These are phyloP conservation scores for Trametes villosa DNA, from an alignment of 768 basidiomycete species.

Conservation along the genomic window DNA sequence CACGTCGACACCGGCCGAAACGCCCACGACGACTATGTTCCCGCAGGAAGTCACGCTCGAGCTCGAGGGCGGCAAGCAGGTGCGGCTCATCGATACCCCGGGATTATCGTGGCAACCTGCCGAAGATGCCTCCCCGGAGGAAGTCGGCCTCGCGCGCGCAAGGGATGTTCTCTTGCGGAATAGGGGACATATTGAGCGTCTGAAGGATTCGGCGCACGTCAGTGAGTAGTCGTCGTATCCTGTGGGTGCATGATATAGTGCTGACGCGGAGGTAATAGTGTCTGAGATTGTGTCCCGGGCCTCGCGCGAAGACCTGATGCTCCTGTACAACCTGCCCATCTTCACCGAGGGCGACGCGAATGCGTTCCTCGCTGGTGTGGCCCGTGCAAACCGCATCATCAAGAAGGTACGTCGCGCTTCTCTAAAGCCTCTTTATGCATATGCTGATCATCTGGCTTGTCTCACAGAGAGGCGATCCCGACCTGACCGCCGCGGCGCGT, in stretches of 20 bases:
- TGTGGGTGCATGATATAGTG: not conserved
- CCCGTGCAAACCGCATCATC: conserved; percentile 72
- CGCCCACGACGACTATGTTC: conserved; percentile 73
- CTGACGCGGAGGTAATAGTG: conserved; percentile 40
- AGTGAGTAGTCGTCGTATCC: conserved; percentile 48
- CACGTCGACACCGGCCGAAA: conserved; percentile 50
- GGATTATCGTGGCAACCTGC: conserved; percentile 68
- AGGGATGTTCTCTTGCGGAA: conserved; percentile 80
- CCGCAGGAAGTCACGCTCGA: conserved; percentile 64
- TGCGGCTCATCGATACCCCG: conserved; percentile 85
- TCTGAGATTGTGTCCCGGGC: conserved; percentile 69
- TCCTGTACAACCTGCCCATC: conserved; percentile 84
- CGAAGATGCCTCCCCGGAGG: conserved; percentile 43
- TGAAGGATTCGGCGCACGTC: conserved; percentile 78
- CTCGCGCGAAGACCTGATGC: conserved; percentile 82
- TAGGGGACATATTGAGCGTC: conserved; percentile 79
- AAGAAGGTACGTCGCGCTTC: conserved; percentile 63
- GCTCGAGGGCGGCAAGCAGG: conserved; percentile 48
- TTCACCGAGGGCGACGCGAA: conserved; percentile 68
- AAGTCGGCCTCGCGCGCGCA: conserved; percentile 45
- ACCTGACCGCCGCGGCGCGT: conserved; percentile 75
- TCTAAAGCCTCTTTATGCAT: not conserved
- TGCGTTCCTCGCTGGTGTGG: conserved; percentile 78
- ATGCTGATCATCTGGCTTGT: not conserved
- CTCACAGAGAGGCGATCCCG: conserved; percentile 68